Evolutionary conservation across 75 land plant genomes (phyloP).

Genomic region (Cryptomeria japonica): DNA sequence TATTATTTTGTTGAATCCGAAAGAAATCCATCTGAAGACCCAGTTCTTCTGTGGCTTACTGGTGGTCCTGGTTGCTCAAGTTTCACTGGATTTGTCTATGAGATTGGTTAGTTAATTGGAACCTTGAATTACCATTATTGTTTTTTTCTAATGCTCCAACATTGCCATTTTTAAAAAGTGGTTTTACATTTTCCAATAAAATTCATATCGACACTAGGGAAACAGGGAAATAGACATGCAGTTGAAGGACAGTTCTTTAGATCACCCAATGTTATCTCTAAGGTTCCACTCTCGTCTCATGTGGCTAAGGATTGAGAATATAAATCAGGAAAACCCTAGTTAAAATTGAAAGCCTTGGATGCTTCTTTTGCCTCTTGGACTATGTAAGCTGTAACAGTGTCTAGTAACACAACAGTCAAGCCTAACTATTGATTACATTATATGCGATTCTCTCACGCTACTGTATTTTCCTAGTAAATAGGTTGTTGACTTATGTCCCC

Average conservation of each 20-base stretch:
- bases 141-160: neutral
- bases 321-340: neutral
- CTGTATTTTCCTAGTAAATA: neutral
- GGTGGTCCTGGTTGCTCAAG: conserved; percentile 58
- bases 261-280: neutral
- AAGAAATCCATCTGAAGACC: conserved; percentile 27
- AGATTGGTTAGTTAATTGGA: conserved; percentile 25
- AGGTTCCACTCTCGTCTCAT: neutral
- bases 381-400: neutral
- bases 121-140: neutral
- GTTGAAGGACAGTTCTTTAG: neutral
- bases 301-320: neutral
- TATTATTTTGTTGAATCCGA: conserved; percentile 40
- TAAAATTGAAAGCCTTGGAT: neutral
- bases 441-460: neutral
- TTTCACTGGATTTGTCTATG: conserved; percentile 41
- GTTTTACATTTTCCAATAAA: neutral
- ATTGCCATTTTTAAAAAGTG: neutral
- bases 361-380: neutral
- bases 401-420: neutral
- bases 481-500: neutral
- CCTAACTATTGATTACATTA: neutral
- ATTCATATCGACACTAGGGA: neutral
- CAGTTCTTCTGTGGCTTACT: conserved; percentile 43
- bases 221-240: neutral